phyloP scores from a whole-genome alignment of 1,139 yeast genomes.

The Yamadazyma aaseri region DNA sequence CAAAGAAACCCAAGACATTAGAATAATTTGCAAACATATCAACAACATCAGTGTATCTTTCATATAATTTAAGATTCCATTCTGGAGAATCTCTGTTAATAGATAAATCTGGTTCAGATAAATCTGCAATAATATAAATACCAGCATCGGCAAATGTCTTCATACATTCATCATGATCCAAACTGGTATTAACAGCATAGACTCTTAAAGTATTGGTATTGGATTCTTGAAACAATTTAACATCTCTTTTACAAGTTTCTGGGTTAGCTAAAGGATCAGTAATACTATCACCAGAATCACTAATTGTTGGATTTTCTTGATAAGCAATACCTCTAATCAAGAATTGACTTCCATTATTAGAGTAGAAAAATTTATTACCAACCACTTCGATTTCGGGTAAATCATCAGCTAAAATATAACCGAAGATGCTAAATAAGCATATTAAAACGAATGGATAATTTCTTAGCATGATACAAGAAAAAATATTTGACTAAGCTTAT shows the following conservation, averaged over 20 bases:
- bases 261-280: slow-evolving; percentile 74
- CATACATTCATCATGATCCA: slow-evolving; percentile 72
- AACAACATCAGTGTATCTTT: slow-evolving; percentile 71
- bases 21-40: slow-evolving; percentile 70
- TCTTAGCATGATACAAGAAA: not conserved
- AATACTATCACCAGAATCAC: slow-evolving; percentile 41
- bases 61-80: slow-evolving; percentile 63
- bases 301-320: slow-evolving; percentile 40
- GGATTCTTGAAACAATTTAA: slow-evolving; percentile 61
- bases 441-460: slow-evolving; percentile 10
- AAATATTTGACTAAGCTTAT: too few species aligned
- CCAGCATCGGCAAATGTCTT: slow-evolving; percentile 65
- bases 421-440: slow-evolving; percentile 8
- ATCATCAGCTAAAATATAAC: slow-evolving; percentile 7
- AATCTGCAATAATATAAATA: slow-evolving; percentile 75
- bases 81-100: slow-evolving; percentile 60
- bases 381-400: slow-evolving; percentile 41
- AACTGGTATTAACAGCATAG: slow-evolving; percentile 64
- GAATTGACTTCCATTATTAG: slow-evolving; percentile 47
- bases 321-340: slow-evolving; percentile 47
- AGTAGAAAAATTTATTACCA: slow-evolving; percentile 45
- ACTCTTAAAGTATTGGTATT: slow-evolving; percentile 70
- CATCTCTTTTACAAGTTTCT: slow-evolving; percentile 75
- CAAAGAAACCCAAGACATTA: slow-evolving; percentile 83
- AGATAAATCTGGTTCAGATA: slow-evolving; percentile 64